These are phyloP conservation scores for Lentithecium fluviatile DNA, from an alignment of 495 filamentous ascomycete species.

Conservation along the genomic window DNA sequence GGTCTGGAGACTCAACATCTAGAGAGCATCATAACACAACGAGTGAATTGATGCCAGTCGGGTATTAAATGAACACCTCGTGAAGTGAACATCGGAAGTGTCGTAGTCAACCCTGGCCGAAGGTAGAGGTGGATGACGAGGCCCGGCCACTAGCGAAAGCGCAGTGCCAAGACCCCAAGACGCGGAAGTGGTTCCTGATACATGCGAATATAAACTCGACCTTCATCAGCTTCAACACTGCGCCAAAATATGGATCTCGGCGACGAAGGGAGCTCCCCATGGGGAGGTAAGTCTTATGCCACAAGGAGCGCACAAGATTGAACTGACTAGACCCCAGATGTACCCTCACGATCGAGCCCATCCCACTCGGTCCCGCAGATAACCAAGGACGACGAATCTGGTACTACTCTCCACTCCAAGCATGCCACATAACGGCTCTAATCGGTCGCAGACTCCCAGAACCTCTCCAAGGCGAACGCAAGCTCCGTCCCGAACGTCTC, in stretches of 20 bases:
- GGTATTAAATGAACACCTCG: neutral
- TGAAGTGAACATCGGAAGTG: too few species aligned
- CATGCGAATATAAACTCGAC: too few species aligned
- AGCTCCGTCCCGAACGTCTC: conserved; percentile 28
- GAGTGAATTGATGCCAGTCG: neutral
- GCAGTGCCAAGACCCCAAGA: too few species aligned
- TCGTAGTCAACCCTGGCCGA: too few species aligned
- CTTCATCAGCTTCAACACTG: neutral
- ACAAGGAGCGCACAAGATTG: neutral
- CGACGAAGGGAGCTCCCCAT: conserved; percentile 45
- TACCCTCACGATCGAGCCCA: conserved; percentile 41
- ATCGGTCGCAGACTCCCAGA: conserved; percentile 16
- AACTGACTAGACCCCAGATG: conserved; percentile 33
- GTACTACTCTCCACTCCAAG: conserved; percentile 8
- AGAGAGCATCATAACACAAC: neutral
- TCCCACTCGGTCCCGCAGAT: conserved; percentile 37
- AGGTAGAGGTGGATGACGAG: too few species aligned
- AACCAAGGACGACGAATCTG: conserved; percentile 30
- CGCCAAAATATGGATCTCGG: conserved; percentile 38
- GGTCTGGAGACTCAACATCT: too few species aligned
- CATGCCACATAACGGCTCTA: neutral
- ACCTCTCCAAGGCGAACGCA: conserved; percentile 25
- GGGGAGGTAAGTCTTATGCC: conserved; percentile 38
- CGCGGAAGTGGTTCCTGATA: too few species aligned
- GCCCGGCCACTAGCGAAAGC: too few species aligned